phyloP scores from a whole-genome alignment of 139 green algal genomes.

The Diplosphaera chodatii region DNA sequence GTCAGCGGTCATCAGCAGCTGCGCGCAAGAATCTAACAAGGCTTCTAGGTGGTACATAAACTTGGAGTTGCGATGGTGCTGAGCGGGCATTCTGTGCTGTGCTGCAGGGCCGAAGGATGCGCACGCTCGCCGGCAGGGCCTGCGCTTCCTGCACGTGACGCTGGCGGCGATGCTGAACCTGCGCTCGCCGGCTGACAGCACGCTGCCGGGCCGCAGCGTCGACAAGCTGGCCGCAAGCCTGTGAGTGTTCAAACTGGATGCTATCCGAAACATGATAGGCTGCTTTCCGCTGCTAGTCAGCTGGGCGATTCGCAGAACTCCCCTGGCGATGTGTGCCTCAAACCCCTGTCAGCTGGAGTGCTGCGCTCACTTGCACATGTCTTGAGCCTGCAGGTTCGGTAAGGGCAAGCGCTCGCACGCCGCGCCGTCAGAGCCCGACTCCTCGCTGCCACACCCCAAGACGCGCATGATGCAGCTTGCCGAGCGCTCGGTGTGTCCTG shows the following conservation, averaged over 20 bases:
- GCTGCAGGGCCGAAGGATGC: constrained; percentile 2
- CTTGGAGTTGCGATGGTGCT: too few species aligned
- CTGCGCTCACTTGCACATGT: too few species aligned
- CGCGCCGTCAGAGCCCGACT: neutral
- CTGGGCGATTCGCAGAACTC: too few species aligned
- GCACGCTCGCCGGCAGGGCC: constrained; percentile 53
- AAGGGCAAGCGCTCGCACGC: neutral
- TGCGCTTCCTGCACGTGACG: constrained; percentile 78
- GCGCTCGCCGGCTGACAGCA: constrained; percentile 29
- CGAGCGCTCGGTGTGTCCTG: constrained; percentile 52
- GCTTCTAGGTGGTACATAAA: too few species aligned
- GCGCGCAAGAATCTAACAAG: too few species aligned
- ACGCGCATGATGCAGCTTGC: constrained; percentile 81
- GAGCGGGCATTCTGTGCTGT: too few species aligned
- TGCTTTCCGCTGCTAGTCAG: too few species aligned
- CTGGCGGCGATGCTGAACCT: constrained; percentile 75
- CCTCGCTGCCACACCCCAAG: constrained; percentile 36
- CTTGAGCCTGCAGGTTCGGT: neutral
- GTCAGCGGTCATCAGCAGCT: too few species aligned
- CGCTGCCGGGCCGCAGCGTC: constrained; percentile 16
- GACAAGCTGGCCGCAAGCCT: constrained; percentile 38
- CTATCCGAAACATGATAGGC: neutral
- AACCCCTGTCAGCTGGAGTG: too few species aligned
- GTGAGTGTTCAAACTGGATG: neutral
- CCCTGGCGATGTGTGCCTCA: too few species aligned